Conservation (phyloP, 164 flowering plant genomes). For the Platanus orientalis region DNA sequence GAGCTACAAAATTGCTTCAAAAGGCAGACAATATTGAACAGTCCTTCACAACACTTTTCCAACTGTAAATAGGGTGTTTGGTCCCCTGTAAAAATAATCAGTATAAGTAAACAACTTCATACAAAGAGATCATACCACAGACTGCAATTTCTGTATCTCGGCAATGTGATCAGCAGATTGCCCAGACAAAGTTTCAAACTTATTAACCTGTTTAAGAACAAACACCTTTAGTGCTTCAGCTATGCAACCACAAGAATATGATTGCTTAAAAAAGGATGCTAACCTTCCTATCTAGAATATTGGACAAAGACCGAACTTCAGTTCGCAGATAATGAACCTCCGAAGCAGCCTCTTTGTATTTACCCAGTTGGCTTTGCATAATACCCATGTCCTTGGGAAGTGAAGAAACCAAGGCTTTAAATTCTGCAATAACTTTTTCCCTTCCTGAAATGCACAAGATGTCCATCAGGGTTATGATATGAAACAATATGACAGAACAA, state of each 20-base stretch:
- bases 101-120: neutral
- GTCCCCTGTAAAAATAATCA: neutral
- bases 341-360: slow-evolving; percentile 72
- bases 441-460: slow-evolving; percentile 54
- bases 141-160: slow-evolving; percentile 55
- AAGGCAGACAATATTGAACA: neutral
- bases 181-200: slow-evolving; percentile 44
- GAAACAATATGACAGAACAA: neutral
- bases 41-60: neutral
- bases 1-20: slow-evolving; percentile 1
- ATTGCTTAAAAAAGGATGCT: slow-evolving; percentile 4
- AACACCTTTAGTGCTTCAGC: slow-evolving; percentile 3
- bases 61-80: neutral
- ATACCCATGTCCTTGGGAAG: slow-evolving; percentile 72
- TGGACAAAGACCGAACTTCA: slow-evolving; percentile 69
- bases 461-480: slow-evolving; percentile 6
- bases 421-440: slow-evolving; percentile 76
- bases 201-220: slow-evolving; percentile 47
- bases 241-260: neutral
- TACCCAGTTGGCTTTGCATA: slow-evolving; percentile 73
- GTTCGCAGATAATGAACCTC: slow-evolving; percentile 76
- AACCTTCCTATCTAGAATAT: slow-evolving; percentile 73
- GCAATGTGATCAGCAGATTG: slow-evolving; percentile 56
- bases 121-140: slow-evolving; percentile 47
- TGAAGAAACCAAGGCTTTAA: slow-evolving; percentile 74